Evolutionary conservation across 176 grass and related monocot species (phyloP).

Genomic region (Tillandsia fasciculata): DNA sequence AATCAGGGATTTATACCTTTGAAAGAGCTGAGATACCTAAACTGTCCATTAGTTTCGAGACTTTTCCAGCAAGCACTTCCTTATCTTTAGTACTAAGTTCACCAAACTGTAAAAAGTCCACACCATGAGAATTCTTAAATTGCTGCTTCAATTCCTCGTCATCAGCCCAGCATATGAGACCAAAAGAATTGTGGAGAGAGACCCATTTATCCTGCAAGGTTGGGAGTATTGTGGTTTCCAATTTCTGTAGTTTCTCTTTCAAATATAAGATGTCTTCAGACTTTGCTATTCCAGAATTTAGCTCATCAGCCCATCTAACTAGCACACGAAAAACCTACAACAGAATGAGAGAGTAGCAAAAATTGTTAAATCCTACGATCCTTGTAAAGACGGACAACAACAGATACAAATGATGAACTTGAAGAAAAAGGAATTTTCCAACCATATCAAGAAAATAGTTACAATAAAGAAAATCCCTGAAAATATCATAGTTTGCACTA

Average conservation of each 20-base stretch:
- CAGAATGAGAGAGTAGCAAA: conserved; percentile 7
- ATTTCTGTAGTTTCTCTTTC: conserved; percentile 72
- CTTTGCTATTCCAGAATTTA: conserved; percentile 36
- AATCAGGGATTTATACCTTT: conserved; percentile 44
- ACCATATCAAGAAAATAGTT: background rate
- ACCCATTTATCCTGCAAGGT: conserved; percentile 85
- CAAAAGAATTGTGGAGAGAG: conserved; percentile 84
- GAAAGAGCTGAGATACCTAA: conserved; percentile 80
- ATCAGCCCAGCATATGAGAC: conserved; percentile 87
- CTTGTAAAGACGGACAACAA: too few species aligned
- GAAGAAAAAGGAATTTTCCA: background rate
- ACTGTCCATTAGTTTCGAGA: conserved; percentile 55
- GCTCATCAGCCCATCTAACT: conserved; percentile 68
- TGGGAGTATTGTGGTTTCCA: conserved; percentile 68
- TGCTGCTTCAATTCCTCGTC: conserved; percentile 64
- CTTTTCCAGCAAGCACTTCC: conserved; percentile 41
- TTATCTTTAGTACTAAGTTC: conserved; percentile 51
- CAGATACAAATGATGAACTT: too few species aligned
- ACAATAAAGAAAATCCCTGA: too few species aligned
- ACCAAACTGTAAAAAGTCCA: conserved; percentile 62
- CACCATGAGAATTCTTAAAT: conserved; percentile 41
- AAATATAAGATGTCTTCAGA: conserved; percentile 47
- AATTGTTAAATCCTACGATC: background rate
- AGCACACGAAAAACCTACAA: conserved; percentile 72
- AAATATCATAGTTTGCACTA: background rate